Evolutionary conservation across 176 grass and related monocot species (phyloP).

Genomic region (Paspalum notatum): DNA sequence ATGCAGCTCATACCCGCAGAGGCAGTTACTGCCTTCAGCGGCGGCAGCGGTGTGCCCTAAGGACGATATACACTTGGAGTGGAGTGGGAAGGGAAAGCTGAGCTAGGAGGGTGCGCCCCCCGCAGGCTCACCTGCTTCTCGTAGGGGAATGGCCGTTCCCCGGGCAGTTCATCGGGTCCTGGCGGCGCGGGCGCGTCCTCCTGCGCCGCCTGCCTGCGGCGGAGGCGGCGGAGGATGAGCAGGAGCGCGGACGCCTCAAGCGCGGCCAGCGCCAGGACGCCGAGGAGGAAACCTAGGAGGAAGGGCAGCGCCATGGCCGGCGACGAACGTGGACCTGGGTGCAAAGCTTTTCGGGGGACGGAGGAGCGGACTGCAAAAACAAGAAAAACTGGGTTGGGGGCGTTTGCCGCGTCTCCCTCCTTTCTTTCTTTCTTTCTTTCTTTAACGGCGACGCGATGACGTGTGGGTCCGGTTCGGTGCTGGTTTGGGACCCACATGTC

Average conservation of each 20-base stretch:
- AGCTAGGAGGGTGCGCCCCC: neutral
- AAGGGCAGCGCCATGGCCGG: slow-evolving; percentile 56
- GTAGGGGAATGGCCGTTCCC: slow-evolving; percentile 48
- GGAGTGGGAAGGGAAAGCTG: neutral
- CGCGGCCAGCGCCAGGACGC: slow-evolving; percentile 50
- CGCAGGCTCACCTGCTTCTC: slow-evolving; percentile 72
- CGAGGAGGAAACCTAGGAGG: slow-evolving; percentile 67
- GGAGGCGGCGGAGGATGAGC: slow-evolving; percentile 48
- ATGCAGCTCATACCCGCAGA: neutral
- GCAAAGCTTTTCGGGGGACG: neutral
- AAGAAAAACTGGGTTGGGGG: neutral
- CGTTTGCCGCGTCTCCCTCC: slow-evolving; percentile 21
- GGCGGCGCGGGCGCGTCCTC: neutral
- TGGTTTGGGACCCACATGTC: neutral
- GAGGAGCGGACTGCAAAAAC: slow-evolving; percentile 34
- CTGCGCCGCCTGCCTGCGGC: slow-evolving; percentile 21
- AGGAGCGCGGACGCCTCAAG: slow-evolving; percentile 55
- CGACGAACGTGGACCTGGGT: slow-evolving; percentile 1
- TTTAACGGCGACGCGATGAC: neutral
- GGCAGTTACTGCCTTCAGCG: neutral
- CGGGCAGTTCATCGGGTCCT: slow-evolving; percentile 49
- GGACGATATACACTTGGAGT: neutral
- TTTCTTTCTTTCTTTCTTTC: neutral
- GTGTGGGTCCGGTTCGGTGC: neutral
- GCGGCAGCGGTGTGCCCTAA: neutral